Percentiles rank a stretch among this genome's conserved stretches.
Evolutionary conservation across 257 asterid species (phyloP).

Genomic region (Salvia splendens): DNA sequence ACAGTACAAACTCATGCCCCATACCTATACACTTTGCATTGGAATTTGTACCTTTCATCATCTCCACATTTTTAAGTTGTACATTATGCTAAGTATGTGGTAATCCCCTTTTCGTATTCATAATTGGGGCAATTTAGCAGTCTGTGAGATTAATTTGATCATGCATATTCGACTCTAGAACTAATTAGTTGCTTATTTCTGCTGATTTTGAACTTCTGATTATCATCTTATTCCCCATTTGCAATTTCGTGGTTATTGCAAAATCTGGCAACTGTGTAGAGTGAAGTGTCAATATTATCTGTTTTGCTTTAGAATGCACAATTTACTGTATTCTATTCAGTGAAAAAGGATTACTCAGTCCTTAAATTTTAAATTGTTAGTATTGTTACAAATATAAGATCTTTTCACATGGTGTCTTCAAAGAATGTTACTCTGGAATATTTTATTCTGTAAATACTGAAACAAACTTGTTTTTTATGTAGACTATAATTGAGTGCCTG

Average conservation of each 20-base stretch:
- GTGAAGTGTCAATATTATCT: conserved; percentile 14
- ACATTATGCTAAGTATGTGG: conserved; percentile 1
- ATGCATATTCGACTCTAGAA: background rate
- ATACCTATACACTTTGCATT: conserved; percentile 12
- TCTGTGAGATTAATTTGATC: background rate
- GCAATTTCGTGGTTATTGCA: background rate
- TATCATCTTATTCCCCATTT: conserved; percentile 11
- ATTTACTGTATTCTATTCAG: background rate
- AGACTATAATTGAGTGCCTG: conserved; percentile 98
- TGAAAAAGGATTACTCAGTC: conserved; percentile 13
- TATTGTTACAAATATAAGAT: conserved; percentile 8
- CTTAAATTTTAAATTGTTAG: background rate
- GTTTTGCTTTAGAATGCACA: conserved; percentile 4
- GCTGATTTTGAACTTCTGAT: background rate
- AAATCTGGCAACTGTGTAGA: background rate
- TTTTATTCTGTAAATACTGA: background rate
- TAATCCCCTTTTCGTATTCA: conserved; percentile 1
- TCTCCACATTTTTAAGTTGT: conserved; percentile 1
- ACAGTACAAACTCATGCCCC: conserved; percentile 49
- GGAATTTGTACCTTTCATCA: conserved; percentile 2
- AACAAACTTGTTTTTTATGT: conserved; percentile 9
- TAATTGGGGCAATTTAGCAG: background rate
- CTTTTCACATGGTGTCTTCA: background rate
- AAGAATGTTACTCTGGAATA: conserved; percentile 16
- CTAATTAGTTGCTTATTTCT: background rate